These are phyloP conservation scores for Penicillium sp. DNA, from an alignment of 2,329 filamentous ascomycete genomes.

Conservation along the genomic window DNA sequence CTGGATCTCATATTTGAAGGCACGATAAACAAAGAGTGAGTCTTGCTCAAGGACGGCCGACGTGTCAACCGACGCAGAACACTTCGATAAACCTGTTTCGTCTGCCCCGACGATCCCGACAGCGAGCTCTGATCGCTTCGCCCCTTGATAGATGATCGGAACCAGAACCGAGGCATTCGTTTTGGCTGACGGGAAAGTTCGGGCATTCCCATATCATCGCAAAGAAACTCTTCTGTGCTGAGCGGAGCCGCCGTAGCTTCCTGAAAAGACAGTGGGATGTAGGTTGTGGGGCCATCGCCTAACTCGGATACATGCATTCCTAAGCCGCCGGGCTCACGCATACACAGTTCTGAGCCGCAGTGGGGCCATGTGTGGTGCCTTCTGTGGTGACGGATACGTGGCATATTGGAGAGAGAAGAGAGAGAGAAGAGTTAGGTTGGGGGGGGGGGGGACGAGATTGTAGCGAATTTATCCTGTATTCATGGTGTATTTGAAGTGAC, in stretches of 20 bases:
- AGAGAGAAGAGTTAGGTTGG: not conserved
- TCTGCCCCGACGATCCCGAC: constrained; percentile 6
- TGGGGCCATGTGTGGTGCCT: constrained; percentile 40
- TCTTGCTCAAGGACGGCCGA: constrained; percentile 32
- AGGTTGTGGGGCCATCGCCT: not conserved
- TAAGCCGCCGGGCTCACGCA: constrained; percentile 21
- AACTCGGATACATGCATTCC: constrained; percentile 20
- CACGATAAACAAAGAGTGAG: constrained; percentile 31
- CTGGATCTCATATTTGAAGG: constrained; percentile 24
- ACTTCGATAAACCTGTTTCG: constrained; percentile 19
- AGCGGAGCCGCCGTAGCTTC: constrained; percentile 12
- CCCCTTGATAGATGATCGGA: constrained; percentile 2
- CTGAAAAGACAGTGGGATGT: constrained; percentile 16
- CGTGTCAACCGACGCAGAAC: constrained; percentile 30
- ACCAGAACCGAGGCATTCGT: constrained; percentile 28
- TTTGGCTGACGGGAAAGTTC: constrained; percentile 30
- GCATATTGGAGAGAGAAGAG: constrained; percentile 18
- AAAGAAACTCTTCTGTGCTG: constrained; percentile 21
- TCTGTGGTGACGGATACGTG: constrained; percentile 29
- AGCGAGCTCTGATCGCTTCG: constrained; percentile 2
- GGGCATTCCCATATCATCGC: constrained; percentile 34
- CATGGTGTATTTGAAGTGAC: not conserved
- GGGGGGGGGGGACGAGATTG: not conserved
- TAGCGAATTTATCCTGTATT: not conserved
- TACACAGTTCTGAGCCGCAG: constrained; percentile 26